Conservation (phyloP, 345 rosid species). For the Erysimum cheiranthoides region DNA sequence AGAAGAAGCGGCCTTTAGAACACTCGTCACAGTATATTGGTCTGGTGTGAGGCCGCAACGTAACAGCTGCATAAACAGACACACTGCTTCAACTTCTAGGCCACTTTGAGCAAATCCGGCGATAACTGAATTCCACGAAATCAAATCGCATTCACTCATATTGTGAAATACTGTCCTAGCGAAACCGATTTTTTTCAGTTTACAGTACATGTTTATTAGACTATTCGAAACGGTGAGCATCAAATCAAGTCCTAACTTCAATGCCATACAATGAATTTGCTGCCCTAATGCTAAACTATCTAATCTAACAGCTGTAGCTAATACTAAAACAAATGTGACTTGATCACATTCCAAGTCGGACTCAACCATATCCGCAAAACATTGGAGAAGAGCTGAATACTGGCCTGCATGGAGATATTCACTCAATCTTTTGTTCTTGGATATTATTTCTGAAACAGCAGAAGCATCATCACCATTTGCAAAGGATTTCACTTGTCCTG, state of each 20-base stretch:
- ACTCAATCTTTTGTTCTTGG: conserved; percentile 54
- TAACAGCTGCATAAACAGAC: conserved; percentile 51
- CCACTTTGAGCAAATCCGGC: conserved; percentile 51
- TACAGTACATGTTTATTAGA: conserved; percentile 62
- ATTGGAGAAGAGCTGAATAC: conserved; percentile 45
- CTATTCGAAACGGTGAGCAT: conserved; percentile 56
- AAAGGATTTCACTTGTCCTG: conserved; percentile 36
- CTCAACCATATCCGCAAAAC: conserved; percentile 55
- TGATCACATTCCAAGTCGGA: conserved; percentile 52
- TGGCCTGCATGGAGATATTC: conserved; percentile 47
- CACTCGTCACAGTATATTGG: conserved; percentile 60
- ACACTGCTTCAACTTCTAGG: conserved; percentile 52
- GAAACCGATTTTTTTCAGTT: conserved; percentile 43
- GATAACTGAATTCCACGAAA: conserved; percentile 72
- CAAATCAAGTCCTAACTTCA: conserved; percentile 57
- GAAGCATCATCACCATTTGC: conserved; percentile 14
- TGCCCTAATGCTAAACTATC: conserved; percentile 49
- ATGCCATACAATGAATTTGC: conserved; percentile 55
- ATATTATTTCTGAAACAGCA: conserved; percentile 37
- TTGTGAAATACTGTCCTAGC: conserved; percentile 48
- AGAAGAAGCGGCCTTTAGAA: conserved; percentile 59
- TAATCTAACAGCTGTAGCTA: conserved; percentile 52
- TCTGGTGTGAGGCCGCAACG: conserved; percentile 52
- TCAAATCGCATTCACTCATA: conserved; percentile 61
- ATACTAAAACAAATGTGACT: conserved; percentile 55